A percentile compares a stretch with the other conserved stretches of the same genome.
These are phyloP conservation scores for Phytophthora agathidicida DNA, from an alignment of 352 stramenopile species.

Conservation along the genomic window DNA sequence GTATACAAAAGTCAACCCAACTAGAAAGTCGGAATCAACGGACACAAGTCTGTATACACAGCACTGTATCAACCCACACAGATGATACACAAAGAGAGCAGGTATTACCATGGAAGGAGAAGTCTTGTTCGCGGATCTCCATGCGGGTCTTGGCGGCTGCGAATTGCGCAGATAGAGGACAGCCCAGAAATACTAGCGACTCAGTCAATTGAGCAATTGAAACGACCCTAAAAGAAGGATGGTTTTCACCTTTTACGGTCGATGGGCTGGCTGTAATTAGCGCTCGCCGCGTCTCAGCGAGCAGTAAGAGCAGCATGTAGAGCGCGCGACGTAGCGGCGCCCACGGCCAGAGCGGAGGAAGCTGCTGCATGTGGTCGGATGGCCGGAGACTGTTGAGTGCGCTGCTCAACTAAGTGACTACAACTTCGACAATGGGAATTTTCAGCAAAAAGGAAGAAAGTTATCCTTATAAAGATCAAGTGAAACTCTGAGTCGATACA, in stretches of 20 bases:
- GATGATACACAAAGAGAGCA: too few species aligned
- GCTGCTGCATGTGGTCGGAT: conserved; percentile 16
- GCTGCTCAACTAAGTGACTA: conserved; percentile 2
- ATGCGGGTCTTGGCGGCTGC: conserved; percentile 39
- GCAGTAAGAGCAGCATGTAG: conserved; percentile 36
- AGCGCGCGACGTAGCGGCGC: conserved; percentile 26
- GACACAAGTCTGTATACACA: neutral
- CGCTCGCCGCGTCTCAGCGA: conserved; percentile 28
- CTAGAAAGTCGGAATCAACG: neutral
- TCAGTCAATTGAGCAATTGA: conserved; percentile 26
- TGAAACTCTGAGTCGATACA: neutral
- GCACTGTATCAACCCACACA: conserved; percentile 17
- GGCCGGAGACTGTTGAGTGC: conserved; percentile 11
- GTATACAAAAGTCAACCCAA: conserved; percentile 28
- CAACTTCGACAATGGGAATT: conserved; percentile 18
- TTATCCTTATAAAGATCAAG: too few species aligned
- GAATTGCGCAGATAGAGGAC: conserved; percentile 7
- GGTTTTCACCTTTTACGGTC: conserved; percentile 24
- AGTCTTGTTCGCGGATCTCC: conserved; percentile 73
- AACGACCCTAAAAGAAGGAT: conserved; percentile 21
- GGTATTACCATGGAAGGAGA: conserved; percentile 66
- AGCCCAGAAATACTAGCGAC: conserved; percentile 16
- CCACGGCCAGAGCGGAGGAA: conserved; percentile 17
- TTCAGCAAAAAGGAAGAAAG: conserved; percentile 19
- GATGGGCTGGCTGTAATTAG: conserved; percentile 31